Percentiles rank a stretch among this genome's conserved stretches.
Conservation (phyloP, 352 stramenopile genomes). For the Pythium periplocum region DNA sequence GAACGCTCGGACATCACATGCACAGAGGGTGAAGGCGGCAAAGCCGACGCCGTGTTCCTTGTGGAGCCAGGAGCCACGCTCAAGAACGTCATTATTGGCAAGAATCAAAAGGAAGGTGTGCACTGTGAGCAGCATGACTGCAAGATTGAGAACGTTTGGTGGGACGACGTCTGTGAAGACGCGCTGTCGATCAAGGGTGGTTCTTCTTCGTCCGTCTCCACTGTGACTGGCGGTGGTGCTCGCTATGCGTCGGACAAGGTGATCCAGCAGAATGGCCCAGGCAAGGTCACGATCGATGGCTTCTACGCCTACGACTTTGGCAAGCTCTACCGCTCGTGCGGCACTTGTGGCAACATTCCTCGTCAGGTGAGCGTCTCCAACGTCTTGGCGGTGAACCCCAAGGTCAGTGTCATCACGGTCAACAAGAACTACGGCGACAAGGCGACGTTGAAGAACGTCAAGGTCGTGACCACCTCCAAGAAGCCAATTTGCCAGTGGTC, state of each 20-base stretch:
- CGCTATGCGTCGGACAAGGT: constrained; percentile 26
- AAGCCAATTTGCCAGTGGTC: constrained; percentile 14
- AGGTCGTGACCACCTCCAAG: constrained; percentile 15
- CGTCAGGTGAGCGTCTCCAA: constrained; percentile 24
- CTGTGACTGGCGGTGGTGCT: constrained; percentile 21
- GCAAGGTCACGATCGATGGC: constrained; percentile 23
- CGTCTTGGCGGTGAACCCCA: constrained; percentile 23
- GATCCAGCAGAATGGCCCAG: constrained; percentile 24
- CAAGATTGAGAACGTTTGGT: too few relatives aligned
- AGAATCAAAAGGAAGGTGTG: too few relatives aligned
- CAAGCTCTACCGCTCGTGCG: too few relatives aligned
- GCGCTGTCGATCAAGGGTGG: constrained; percentile 24
- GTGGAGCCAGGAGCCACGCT: too few relatives aligned
- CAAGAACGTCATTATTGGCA: too few relatives aligned
- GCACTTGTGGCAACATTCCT: too few relatives aligned
- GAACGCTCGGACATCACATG: constrained; percentile 16
- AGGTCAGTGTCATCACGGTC: constrained; percentile 18
- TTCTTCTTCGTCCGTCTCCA: constrained; percentile 16
- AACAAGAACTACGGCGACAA: constrained; percentile 27
- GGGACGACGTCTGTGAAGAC: constrained; percentile 23
- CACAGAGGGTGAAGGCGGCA: too few relatives aligned
- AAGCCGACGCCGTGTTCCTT: too few relatives aligned
- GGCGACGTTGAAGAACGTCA: constrained; percentile 21
- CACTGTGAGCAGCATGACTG: too few relatives aligned
- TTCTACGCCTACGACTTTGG: constrained; percentile 19